phyloP scores from a whole-genome alignment of 1,284 basidiomycete genomes.

The Irpex rosettiformis region DNA sequence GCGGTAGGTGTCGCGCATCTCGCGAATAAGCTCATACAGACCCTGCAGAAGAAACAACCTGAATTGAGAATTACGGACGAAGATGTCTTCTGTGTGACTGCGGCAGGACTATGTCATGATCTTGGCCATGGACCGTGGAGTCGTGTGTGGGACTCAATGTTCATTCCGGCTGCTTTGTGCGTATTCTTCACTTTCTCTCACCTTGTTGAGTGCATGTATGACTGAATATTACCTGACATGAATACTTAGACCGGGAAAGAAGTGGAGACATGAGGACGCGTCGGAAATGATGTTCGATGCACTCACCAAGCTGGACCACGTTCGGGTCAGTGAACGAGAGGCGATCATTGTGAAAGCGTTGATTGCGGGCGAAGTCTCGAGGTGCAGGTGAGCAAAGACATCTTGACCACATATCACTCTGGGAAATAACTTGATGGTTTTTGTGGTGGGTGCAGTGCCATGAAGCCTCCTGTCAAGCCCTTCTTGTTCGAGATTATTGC shows the following conservation, averaged over 20 bases:
- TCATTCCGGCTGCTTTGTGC: conserved; percentile 58
- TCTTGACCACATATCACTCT: neutral
- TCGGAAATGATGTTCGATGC: conserved; percentile 73
- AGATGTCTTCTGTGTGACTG: conserved; percentile 63
- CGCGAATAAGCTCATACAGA: conserved; percentile 55
- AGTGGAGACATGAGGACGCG: conserved; percentile 68
- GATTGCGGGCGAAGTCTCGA: conserved; percentile 51
- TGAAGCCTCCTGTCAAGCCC: conserved; percentile 30
- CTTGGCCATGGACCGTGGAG: conserved; percentile 74
- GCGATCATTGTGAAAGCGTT: conserved; percentile 63
- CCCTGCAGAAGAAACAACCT: conserved; percentile 57
- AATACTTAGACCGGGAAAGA: conserved; percentile 39
- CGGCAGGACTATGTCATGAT: conserved; percentile 72
- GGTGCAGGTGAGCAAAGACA: conserved; percentile 44
- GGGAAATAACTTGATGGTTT: too few relatives aligned
- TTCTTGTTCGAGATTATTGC: conserved; percentile 73
- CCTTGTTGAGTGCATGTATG: too few relatives aligned
- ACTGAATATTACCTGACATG: too few relatives aligned
- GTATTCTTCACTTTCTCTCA: conserved; percentile 20
- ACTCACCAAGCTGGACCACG: conserved; percentile 48
- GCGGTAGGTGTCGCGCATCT: conserved; percentile 67
- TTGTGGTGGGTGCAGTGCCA: too few relatives aligned
- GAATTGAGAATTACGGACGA: conserved; percentile 61
- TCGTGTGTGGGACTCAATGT: conserved; percentile 67
- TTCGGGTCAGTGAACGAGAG: conserved; percentile 42